phyloP scores from a whole-genome alignment of 305 asterid species.

The Fraxinus platypoda region DNA sequence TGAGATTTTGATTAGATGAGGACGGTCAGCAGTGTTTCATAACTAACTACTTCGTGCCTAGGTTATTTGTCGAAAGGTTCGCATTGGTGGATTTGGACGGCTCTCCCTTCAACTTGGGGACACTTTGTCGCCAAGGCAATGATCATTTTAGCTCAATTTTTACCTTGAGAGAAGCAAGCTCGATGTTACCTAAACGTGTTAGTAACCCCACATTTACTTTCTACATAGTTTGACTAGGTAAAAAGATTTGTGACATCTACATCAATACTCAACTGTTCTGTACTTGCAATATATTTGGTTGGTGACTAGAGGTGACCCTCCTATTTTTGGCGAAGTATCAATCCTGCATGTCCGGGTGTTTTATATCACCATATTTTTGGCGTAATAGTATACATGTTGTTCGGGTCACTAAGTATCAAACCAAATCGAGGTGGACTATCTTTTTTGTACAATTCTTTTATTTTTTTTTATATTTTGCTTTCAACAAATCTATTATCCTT shows the following conservation, averaged over 20 bases:
- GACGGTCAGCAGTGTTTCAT: not conserved
- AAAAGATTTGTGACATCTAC: not conserved
- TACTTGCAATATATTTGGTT: not conserved
- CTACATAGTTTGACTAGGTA: not conserved
- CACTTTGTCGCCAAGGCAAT: not conserved
- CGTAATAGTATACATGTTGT: not conserved
- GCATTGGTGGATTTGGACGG: not conserved
- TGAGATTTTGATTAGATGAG: not conserved
- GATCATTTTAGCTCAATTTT: not conserved
- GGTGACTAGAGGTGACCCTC: not conserved
- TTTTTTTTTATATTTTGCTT: not conserved
- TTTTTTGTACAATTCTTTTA: too few relatives aligned
- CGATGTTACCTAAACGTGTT: not conserved
- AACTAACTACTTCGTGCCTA: not conserved
- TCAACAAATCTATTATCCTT: not conserved
- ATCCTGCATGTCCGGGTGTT: not conserved
- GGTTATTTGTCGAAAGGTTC: too few relatives aligned
- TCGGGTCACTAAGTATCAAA: not conserved
- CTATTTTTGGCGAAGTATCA: not conserved
- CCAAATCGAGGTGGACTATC: too few relatives aligned
- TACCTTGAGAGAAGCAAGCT: not conserved
- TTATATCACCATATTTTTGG: not conserved
- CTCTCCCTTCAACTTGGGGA: not conserved
- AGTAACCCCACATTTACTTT: not conserved
- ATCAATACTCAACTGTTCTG: not conserved